phyloP scores from a whole-genome alignment of 805 yeast genomes.

The Candida nemodendra region DNA sequence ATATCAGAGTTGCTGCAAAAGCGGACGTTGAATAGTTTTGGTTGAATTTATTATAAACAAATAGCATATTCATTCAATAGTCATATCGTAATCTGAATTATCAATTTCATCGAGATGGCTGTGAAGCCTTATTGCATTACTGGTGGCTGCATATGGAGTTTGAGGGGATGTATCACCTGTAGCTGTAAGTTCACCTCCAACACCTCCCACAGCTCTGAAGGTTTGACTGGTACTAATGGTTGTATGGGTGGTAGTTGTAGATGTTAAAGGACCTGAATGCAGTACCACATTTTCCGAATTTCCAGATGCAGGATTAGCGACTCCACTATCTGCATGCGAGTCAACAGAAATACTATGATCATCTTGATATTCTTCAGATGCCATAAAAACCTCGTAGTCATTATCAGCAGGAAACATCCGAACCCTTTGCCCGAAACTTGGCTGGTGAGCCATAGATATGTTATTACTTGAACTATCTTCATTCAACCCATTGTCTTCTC shows the following conservation, averaged over 20 bases:
- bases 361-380: conserved; percentile 38
- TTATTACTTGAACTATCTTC: conserved; percentile 8
- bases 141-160: conserved; percentile 13
- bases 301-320: conserved; percentile 7
- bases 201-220: conserved; percentile 7
- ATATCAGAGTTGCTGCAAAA: too few species aligned
- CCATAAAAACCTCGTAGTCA: conserved; percentile 33
- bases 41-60: too few species aligned
- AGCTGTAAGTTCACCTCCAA: conserved; percentile 8
- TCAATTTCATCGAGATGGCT: conserved; percentile 13
- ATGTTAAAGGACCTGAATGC: conserved; percentile 16
- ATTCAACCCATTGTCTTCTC: conserved; percentile 21
- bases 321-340: conserved; percentile 12
- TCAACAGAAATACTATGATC: conserved; percentile 32
- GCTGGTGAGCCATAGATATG: not conserved
- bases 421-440: not conserved
- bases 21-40: too few species aligned
- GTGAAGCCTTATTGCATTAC: conserved; percentile 7
- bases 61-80: conserved; percentile 27
- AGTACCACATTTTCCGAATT: conserved; percentile 7
- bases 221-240: conserved; percentile 12
- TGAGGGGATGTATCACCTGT: conserved; percentile 23
- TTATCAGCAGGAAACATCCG: conserved; percentile 4
- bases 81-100: conserved; percentile 31
- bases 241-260: conserved; percentile 13